A percentile compares a stretch with the other conserved stretches of the same genome.
Conservation (phyloP, 2,329 filamentous ascomycete species). For the Cercospora beticola region DNA sequence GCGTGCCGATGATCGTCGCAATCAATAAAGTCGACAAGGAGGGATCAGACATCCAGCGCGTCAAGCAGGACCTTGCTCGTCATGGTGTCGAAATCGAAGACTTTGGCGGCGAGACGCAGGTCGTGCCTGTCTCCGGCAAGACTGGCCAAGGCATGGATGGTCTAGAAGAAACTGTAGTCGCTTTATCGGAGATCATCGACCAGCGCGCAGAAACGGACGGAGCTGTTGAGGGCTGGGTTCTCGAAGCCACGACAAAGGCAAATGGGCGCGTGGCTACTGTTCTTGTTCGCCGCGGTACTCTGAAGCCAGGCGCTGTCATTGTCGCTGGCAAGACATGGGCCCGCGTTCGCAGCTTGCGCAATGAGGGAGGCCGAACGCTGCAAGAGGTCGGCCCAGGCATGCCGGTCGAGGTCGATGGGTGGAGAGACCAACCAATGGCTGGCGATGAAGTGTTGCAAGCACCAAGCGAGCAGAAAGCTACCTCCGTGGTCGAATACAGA, state of each 20-base stretch:
- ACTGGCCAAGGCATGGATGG: constrained; percentile 89
- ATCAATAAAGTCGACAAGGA: constrained; percentile 97
- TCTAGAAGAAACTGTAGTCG: constrained; percentile 85
- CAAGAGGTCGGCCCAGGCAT: constrained; percentile 78
- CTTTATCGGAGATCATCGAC: constrained; percentile 85
- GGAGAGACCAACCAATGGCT: constrained; percentile 81
- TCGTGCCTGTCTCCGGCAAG: constrained; percentile 87
- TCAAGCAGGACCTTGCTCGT: constrained; percentile 81
- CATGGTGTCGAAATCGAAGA: constrained; percentile 92
- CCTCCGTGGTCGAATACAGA: constrained; percentile 74
- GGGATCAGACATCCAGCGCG: constrained; percentile 73
- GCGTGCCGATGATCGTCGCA: constrained; percentile 93
- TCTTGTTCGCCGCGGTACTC: constrained; percentile 81
- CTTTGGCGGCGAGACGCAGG: constrained; percentile 90
- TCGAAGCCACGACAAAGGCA: constrained; percentile 86
- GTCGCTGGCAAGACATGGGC: constrained; percentile 89
- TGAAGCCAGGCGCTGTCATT: constrained; percentile 76
- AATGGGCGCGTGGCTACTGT: constrained; percentile 84
- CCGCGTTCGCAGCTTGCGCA: constrained; percentile 76
- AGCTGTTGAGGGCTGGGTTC: constrained; percentile 85
- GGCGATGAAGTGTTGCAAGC: constrained; percentile 88
- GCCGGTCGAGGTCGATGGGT: constrained; percentile 91
- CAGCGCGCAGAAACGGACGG: constrained; percentile 77
- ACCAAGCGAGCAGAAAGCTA: constrained; percentile 72
- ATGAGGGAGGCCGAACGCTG: constrained; percentile 76